Percentiles rank a stretch among this genome's conserved stretches.
Conservation (phyloP, 306 rosid genomes). For the Elaeagnus macrophylla region DNA sequence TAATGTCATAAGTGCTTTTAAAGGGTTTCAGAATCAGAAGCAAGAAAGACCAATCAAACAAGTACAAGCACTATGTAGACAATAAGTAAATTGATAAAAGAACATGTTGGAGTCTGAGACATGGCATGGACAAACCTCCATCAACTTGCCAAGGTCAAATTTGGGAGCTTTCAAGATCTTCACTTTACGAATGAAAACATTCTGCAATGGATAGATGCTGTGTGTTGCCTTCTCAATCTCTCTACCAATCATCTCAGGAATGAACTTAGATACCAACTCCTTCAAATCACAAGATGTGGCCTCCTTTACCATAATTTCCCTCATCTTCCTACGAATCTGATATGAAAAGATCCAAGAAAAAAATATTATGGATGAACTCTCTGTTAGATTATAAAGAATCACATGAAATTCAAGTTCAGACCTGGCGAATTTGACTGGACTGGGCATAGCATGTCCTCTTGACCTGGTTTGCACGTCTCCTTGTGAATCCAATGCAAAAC, state of each 20-base stretch:
- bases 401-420: slow-evolving; percentile 6
- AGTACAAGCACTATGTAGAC: neutral
- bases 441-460: slow-evolving; percentile 83
- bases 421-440: slow-evolving; percentile 71
- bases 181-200: slow-evolving; percentile 78
- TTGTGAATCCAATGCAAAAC: slow-evolving; percentile 77
- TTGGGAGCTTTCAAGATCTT: slow-evolving; percentile 90
- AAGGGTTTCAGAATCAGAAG: too few relatives aligned
- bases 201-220: slow-evolving; percentile 76
- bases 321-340: slow-evolving; percentile 86
- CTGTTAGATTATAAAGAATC: neutral
- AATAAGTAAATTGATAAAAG: too few relatives aligned
- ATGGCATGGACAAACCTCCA: slow-evolving; percentile 50
- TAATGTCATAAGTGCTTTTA: too few relatives aligned
- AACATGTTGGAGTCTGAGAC: too few relatives aligned
- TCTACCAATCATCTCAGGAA: slow-evolving; percentile 77
- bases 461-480: slow-evolving; percentile 63
- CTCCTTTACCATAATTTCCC: slow-evolving; percentile 70
- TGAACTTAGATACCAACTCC: slow-evolving; percentile 75
- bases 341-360: neutral
- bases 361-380: neutral
- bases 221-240: slow-evolving; percentile 76
- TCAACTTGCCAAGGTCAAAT: slow-evolving; percentile 83
- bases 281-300: slow-evolving; percentile 79
- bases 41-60: too few relatives aligned